Percentiles rank a stretch among this genome's conserved stretches.
Conservation (phyloP, 2,329 filamentous ascomycete genomes). For the Hypomyces rosellus region DNA sequence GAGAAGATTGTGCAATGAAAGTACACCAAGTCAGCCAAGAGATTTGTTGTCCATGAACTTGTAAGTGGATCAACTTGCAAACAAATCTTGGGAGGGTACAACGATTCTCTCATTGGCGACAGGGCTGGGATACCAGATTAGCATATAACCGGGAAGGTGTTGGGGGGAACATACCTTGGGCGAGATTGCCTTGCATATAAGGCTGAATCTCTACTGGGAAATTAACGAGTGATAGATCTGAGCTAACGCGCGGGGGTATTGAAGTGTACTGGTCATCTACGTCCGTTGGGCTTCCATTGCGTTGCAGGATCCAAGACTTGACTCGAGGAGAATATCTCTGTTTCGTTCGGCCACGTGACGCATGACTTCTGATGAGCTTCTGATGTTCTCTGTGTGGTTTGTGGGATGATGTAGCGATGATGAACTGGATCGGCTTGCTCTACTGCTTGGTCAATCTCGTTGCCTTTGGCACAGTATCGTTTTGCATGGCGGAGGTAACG, state of each 20-base stretch:
- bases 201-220: slow-evolving; percentile 16
- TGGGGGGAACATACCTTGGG: slow-evolving; percentile 6
- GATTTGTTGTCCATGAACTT: slow-evolving; percentile 14
- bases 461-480: too few species aligned
- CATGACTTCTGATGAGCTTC: too few species aligned
- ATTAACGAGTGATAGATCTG: slow-evolving; percentile 15
- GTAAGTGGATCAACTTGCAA: slow-evolving; percentile 12
- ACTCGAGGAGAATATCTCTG: too few species aligned
- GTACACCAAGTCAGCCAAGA: slow-evolving; percentile 9
- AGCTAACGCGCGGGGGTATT: slow-evolving; percentile 12
- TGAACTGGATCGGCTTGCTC: too few species aligned
- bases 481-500: too few species aligned
- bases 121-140: not conserved
- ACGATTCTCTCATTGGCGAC: not conserved
- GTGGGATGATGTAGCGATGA: too few species aligned
- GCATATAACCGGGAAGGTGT: too few species aligned
- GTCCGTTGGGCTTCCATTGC: not conserved
- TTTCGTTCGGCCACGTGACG: too few species aligned
- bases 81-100: slow-evolving; percentile 17
- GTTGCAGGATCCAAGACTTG: too few species aligned
- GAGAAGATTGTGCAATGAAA: too few species aligned
- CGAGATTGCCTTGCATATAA: slow-evolving; percentile 16
- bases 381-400: too few species aligned
- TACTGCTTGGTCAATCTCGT: too few species aligned
- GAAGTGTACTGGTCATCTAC: slow-evolving; percentile 3